These are phyloP conservation scores for Anethum foeniculum DNA, from an alignment of 140 eudicot species.

Conservation along the genomic window DNA sequence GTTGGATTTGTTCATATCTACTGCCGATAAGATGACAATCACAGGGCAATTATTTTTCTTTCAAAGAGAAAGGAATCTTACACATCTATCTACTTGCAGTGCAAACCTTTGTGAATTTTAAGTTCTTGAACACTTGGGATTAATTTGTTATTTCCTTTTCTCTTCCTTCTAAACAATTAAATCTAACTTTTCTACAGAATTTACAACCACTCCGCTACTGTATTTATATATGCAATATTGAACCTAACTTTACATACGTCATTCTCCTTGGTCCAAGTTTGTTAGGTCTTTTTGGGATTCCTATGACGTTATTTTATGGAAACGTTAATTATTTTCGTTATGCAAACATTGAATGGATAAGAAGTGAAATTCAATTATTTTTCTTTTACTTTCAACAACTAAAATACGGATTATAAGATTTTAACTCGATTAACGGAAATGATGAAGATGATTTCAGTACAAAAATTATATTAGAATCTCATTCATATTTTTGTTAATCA, in stretches of 20 bases:
- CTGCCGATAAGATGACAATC: slow-evolving; percentile 5
- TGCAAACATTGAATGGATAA: no score
- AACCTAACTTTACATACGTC: not conserved
- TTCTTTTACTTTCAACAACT: no score
- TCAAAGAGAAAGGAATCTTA: not conserved
- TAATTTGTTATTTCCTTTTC: not conserved
- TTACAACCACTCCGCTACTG: not conserved
- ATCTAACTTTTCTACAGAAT: not conserved
- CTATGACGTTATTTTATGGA: not conserved
- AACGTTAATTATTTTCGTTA: no score
- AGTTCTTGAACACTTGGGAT: not conserved
- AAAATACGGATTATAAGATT: no score
- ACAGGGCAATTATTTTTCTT: not conserved
- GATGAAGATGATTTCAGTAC: no score
- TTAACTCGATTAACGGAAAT: no score
- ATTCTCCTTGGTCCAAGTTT: not conserved
- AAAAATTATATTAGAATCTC: no score
- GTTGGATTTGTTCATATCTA: slow-evolving; percentile 7
- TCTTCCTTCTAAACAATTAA: not conserved
- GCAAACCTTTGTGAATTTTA: not conserved
- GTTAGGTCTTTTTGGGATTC: not conserved
- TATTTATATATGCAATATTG: not conserved
- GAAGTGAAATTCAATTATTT: no score
- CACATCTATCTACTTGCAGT: not conserved
- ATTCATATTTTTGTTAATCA: no score